Conservation (phyloP, 169 alveolate genomes). For the Eimeria tenella region DNA sequence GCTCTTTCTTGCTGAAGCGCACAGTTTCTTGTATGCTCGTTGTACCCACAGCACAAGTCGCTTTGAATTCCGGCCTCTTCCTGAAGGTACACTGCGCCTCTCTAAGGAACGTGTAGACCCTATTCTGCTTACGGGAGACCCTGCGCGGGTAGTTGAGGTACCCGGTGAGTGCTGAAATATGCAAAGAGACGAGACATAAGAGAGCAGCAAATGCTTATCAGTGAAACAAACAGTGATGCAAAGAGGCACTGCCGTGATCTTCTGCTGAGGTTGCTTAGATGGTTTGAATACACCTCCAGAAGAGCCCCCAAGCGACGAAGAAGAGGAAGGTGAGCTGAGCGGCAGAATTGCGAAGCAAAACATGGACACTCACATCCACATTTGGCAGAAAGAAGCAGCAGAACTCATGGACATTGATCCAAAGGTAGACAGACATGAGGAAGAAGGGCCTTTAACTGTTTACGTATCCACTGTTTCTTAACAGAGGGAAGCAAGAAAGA, state of each 20-base stretch:
- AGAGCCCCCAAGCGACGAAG: slow-evolving; percentile 41
- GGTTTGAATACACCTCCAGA: neutral
- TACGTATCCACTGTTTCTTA: neutral
- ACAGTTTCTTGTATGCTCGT: slow-evolving; percentile 48
- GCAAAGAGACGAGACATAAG: too few species aligned
- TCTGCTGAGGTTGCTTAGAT: neutral
- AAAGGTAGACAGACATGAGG: neutral
- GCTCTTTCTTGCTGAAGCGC: slow-evolving; percentile 17
- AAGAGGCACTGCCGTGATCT: neutral
- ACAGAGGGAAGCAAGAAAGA: slow-evolving; percentile 12
- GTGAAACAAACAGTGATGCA: neutral
- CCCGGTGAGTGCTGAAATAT: neutral
- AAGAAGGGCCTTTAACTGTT: neutral
- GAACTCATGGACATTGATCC: neutral
- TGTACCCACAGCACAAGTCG: slow-evolving; percentile 48
- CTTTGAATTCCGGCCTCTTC: slow-evolving; percentile 54
- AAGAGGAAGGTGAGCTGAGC: slow-evolving; percentile 46
- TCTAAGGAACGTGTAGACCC: neutral
- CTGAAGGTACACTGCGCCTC: neutral
- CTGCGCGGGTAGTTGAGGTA: neutral
- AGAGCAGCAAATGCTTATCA: too few species aligned
- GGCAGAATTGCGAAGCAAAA: neutral
- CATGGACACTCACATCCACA: neutral
- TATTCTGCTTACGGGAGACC: slow-evolving; percentile 34
- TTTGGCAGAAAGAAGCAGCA: too few species aligned